Percentiles rank a stretch among this genome's conserved stretches.
Conservation (phyloP, 768 basidiomycete species). For the Amanita phalloides region DNA sequence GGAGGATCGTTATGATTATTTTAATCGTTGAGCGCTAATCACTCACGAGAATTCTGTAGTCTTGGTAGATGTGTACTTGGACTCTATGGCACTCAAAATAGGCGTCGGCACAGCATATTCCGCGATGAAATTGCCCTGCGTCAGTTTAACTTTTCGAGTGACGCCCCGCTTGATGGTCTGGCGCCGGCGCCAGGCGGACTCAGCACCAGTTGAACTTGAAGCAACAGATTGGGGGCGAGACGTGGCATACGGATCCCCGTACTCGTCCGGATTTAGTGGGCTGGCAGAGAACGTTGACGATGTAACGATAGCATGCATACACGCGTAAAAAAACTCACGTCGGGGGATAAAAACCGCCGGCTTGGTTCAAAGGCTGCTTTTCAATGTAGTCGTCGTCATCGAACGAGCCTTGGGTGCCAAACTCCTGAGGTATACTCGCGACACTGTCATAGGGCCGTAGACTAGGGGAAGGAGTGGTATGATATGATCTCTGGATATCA, state of each 20-base stretch:
- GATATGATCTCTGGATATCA: constrained; percentile 24
- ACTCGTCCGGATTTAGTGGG: constrained; percentile 43
- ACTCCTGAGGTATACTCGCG: constrained; percentile 42
- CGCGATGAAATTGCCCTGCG: constrained; percentile 84
- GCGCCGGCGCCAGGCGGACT: constrained; percentile 60
- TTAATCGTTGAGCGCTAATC: not conserved
- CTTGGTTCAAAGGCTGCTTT: constrained; percentile 64
- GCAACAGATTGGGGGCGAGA: constrained; percentile 38
- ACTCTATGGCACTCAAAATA: constrained; percentile 72
- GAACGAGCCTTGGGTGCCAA: constrained; percentile 30
- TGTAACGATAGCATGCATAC: not conserved
- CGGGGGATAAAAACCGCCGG: constrained; percentile 67
- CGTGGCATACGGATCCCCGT: constrained; percentile 54
- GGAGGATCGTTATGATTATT: not conserved
- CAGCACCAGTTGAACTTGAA: constrained; percentile 42
- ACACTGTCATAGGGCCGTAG: constrained; percentile 49
- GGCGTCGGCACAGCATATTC: constrained; percentile 86
- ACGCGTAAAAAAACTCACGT: constrained; percentile 32
- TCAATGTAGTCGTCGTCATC: constrained; percentile 66
- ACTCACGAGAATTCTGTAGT: constrained; percentile 89
- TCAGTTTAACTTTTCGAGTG: constrained; percentile 90
- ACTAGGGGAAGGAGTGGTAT: constrained; percentile 19
- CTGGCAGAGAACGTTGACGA: constrained; percentile 9
- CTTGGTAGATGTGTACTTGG: constrained; percentile 59
- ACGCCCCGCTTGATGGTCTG: constrained; percentile 89